These are phyloP conservation scores for Parietichytrium sp. DNA, from an alignment of 108 stramenopile genomes.

Conservation along the genomic window DNA sequence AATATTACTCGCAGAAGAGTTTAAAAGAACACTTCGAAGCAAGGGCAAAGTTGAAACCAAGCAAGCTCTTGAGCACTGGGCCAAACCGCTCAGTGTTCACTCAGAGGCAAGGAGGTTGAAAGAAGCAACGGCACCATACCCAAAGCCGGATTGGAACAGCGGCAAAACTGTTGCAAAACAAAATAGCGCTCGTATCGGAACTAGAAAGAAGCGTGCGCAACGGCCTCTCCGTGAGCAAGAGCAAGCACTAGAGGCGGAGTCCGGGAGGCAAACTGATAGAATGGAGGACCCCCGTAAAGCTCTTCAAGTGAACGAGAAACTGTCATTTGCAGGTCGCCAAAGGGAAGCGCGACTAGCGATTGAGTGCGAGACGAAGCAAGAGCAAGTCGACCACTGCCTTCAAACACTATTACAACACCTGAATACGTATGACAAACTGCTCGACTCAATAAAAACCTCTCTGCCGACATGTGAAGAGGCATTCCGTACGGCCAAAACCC, in stretches of 20 bases:
- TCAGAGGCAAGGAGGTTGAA: neutral
- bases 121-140: neutral
- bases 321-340: too few species aligned
- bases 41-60: neutral
- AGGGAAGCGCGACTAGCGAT: neutral
- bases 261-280: neutral
- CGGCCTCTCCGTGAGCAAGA: neutral
- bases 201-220: neutral
- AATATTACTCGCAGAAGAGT: neutral
- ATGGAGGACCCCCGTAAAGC: neutral
- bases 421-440: neutral
- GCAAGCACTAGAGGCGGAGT: too few species aligned
- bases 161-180: neutral
- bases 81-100: neutral
- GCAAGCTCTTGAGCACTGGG: neutral
- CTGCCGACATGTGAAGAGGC: too few species aligned
- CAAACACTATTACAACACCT: neutral
- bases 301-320: neutral
- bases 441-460: neutral
- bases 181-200: neutral
- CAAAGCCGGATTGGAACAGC: neutral
- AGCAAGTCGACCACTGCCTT: constrained; percentile 12
- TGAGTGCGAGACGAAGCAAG: neutral
- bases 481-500: neutral
- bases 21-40: neutral